Conservation (phyloP, 164 flowering plant genomes). For the Vitis amurensis region DNA sequence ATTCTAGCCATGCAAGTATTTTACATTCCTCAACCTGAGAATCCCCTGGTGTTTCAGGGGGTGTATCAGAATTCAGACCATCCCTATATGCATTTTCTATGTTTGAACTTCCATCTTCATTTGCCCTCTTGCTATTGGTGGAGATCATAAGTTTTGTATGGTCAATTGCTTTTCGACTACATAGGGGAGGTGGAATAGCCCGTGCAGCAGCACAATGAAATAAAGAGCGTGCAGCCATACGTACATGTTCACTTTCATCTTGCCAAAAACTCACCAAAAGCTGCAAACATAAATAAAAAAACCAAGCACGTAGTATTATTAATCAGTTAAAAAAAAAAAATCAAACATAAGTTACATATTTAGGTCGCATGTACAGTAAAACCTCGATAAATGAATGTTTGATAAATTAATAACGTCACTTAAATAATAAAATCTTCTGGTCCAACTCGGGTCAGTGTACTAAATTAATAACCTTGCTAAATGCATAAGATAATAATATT, state of each 20-base stretch:
- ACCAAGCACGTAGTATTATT: not conserved
- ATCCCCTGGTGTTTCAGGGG: slow-evolving; percentile 23
- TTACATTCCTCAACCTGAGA: slow-evolving; percentile 48
- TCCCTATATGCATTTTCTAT: slow-evolving; percentile 21
- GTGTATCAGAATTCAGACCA: slow-evolving; percentile 14
- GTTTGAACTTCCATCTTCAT: slow-evolving; percentile 9
- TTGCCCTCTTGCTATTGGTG: slow-evolving; percentile 22
- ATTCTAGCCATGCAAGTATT: slow-evolving; percentile 78
- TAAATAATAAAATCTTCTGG: too few relatives aligned
- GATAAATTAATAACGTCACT: too few relatives aligned
- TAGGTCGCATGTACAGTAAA: too few relatives aligned
- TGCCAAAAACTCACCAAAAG: slow-evolving; percentile 96
- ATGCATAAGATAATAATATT: too few relatives aligned
- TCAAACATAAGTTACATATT: not conserved
- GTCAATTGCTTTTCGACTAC: slow-evolving; percentile 38
- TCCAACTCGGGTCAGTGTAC: too few relatives aligned
- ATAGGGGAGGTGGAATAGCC: slow-evolving; percentile 79
- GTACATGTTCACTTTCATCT: slow-evolving; percentile 88
- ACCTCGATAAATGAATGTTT: too few relatives aligned
- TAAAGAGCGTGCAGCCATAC: slow-evolving; percentile 96
- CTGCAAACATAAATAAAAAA: slow-evolving; percentile 40
- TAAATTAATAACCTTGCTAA: too few relatives aligned
- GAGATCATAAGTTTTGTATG: slow-evolving; percentile 23
- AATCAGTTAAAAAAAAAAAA: not conserved
- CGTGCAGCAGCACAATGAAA: slow-evolving; percentile 98